Conservation (phyloP, 305 asterid species). For the Striga hermonthica region DNA sequence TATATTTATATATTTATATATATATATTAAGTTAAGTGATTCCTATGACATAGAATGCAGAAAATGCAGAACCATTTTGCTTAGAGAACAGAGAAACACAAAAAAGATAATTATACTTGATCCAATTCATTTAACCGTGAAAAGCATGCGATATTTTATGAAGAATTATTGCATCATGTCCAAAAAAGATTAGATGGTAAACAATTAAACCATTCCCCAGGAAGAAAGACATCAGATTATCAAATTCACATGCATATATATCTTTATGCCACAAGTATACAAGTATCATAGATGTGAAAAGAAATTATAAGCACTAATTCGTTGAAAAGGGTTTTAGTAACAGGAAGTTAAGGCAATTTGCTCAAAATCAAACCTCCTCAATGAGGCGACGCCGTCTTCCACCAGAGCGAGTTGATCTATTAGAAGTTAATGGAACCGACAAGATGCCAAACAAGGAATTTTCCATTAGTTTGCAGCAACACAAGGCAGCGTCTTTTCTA, state of each 20-base stretch:
- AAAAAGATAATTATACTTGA: no score
- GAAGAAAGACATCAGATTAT: conserved; percentile 20
- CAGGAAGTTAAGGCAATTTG: conserved; percentile 10
- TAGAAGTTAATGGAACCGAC: conserved; percentile 64
- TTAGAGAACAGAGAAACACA: not conserved
- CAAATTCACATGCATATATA: conserved; percentile 4
- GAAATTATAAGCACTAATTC: conserved; percentile 9
- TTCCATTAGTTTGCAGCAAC: conserved; percentile 90
- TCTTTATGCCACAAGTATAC: conserved; percentile 13
- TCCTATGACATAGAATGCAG: no score
- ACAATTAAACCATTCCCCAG: not conserved
- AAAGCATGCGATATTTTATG: no score
- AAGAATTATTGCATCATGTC: not conserved
- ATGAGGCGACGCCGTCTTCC: conserved; percentile 88
- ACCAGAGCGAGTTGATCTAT: conserved; percentile 79
- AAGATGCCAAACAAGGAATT: conserved; percentile 72
- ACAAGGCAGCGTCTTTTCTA: conserved; percentile 92
- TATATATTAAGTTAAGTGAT: no score
- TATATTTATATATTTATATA: no score
- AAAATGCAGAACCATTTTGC: not conserved
- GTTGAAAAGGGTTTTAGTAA: conserved; percentile 11
- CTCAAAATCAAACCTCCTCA: conserved; percentile 70
- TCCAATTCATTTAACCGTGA: no score
- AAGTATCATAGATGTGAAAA: conserved; percentile 6
- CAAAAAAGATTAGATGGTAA: not conserved